Base-by-base conservation (phyloP, 2,329 filamentous ascomycete species). In the Diaporthe citriasiana region DNA sequence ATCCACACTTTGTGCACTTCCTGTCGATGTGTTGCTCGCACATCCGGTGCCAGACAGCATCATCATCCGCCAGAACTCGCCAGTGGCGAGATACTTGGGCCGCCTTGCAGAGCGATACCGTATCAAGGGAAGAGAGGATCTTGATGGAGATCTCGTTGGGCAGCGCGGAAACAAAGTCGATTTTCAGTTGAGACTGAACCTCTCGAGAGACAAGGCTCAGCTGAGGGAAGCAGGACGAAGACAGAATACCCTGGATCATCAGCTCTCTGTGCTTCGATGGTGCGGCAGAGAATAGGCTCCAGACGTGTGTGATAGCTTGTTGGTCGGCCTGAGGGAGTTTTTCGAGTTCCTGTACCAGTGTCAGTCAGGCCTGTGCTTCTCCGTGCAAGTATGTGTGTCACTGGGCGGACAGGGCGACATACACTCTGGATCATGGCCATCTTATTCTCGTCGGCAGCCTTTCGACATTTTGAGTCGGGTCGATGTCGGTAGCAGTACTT, bases 11-110 rank as follows among this genome's bases (percentile, higher is more conserved):
- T 74, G 92, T 95, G 82, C 95, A 98, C 81, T 97, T 97, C 75
- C 95, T 89, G 81, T 97, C 94, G 78, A 98, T 97, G 82, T 98
- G 95, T 81, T 98, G 96, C 83, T 98, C 95, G 81, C 97, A 99
- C 95, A 98, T 98, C 77, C 93, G 93, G 81, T 98, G 94, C 97
- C 97, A 99, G 5, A 99, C 96, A 12, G 97, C 93, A 82, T 99
- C 96, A 80, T 98, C 96, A 79, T 98, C 97, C n/a, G 97, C 96
- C 53, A 99, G 86, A 73, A 90, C 90, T 76, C 94, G 90, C 97
- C 97, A 99, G 78, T 93, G 89, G 74, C 92, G 91, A 81, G 95
- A 98, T 72, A 99, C 97, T 82, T 98, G 95, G 0, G 97, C 95
- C 1, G 97, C 96, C 82, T 98, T 98, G 87, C 97, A 98, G 0